Evolutionary conservation across 2,329 filamentous ascomycete genomes (phyloP).

Genomic region (Penicillium sp.): DNA sequence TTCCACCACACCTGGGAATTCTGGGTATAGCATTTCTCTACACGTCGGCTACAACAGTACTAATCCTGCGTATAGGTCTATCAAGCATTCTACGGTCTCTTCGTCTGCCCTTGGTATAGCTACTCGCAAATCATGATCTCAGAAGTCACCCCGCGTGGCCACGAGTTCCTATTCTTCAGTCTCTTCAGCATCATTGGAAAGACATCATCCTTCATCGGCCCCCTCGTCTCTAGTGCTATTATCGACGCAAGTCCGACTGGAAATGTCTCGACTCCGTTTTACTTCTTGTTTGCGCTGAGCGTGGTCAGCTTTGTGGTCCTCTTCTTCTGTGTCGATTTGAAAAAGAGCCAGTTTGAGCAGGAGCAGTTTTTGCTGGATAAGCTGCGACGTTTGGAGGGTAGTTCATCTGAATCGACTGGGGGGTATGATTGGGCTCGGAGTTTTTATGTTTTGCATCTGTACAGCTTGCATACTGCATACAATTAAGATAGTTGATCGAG

Average conservation of each 20-base stretch:
- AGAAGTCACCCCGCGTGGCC: constrained; percentile 62
- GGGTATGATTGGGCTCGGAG: neutral
- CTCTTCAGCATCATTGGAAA: constrained; percentile 66
- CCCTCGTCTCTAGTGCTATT: constrained; percentile 63
- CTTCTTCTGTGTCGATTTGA: constrained; percentile 54
- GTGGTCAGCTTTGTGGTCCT: constrained; percentile 52
- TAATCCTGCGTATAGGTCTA: constrained; percentile 30
- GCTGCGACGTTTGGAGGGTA: constrained; percentile 10
- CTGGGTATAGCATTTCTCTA: constrained; percentile 33
- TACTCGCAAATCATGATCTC: constrained; percentile 68
- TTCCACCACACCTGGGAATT: constrained; percentile 53
- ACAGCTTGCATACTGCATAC: neutral
- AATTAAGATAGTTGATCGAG: no score
- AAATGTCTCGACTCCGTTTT: constrained; percentile 60
- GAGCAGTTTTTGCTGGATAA: constrained; percentile 49
- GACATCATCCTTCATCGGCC: constrained; percentile 63
- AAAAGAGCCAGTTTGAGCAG: constrained; percentile 58
- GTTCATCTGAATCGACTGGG: constrained; percentile 4
- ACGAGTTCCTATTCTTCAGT: constrained; percentile 66
- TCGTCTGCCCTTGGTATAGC: constrained; percentile 65
- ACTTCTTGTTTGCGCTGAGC: constrained; percentile 59
- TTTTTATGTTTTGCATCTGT: neutral
- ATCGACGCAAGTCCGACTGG: constrained; percentile 55
- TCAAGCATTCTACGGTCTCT: constrained; percentile 57
- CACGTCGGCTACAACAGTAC: neutral